Conservation (phyloP, 495 filamentous ascomycete genomes). For the Talaromyces stipitatus region DNA sequence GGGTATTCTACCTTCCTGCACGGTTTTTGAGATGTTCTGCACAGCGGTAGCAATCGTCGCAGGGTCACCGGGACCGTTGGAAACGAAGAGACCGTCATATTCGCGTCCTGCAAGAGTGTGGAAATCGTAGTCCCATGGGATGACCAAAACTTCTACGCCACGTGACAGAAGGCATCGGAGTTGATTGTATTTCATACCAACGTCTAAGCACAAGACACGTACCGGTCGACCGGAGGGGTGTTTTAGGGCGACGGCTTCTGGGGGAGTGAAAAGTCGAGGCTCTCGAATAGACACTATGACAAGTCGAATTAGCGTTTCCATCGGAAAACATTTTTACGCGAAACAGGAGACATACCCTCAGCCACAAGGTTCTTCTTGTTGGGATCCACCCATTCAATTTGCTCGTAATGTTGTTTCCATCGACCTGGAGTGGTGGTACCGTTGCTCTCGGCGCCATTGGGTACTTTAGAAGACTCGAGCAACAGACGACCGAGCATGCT, state of each 20-base stretch:
- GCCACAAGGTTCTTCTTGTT: constrained; percentile 86
- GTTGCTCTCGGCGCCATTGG: constrained; percentile 32
- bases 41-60: constrained; percentile 71
- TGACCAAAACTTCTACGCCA: constrained; percentile 90
- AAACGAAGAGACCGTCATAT: constrained; percentile 95
- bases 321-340: background rate
- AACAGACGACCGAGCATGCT: constrained; percentile 94
- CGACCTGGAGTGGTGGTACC: constrained; percentile 7
- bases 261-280: constrained; percentile 73
- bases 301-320: background rate
- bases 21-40: constrained; percentile 61
- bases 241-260: constrained; percentile 55
- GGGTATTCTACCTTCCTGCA: constrained; percentile 69
- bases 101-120: constrained; percentile 60
- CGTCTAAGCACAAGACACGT: constrained; percentile 86
- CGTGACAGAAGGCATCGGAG: constrained; percentile 82
- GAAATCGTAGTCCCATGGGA: constrained; percentile 95
- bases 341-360: constrained; percentile 62
- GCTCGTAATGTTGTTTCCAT: constrained; percentile 9
- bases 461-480: constrained; percentile 51
- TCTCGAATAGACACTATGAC: constrained; percentile 72
- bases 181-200: constrained; percentile 97
- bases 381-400: constrained; percentile 83
- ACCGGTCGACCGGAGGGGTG: constrained; percentile 81
- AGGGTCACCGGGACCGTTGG: constrained; percentile 94